Base-by-base conservation (phyloP, 2,329 filamentous ascomycete species). In the Penicillium sp. region DNA sequence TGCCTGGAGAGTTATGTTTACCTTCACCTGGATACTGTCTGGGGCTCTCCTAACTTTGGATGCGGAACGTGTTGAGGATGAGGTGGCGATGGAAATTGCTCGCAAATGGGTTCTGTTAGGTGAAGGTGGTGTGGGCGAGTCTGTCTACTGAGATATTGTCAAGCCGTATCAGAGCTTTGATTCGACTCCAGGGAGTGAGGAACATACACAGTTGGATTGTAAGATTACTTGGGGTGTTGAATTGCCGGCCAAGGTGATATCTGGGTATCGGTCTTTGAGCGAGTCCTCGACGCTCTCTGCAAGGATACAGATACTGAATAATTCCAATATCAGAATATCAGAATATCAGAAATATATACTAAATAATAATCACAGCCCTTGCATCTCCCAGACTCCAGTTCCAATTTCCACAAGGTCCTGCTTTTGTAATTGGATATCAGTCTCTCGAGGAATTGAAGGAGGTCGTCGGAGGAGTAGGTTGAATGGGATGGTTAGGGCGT, bases 41-140 rank as follows among this genome's bases (percentile, higher is more conserved):
- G 69, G 68, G n/a, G 57, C 67, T 0, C 61, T 77, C 26, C 62
- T 78, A 17, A 62, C 72, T 4, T 62, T 71, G 28, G 77, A 78
- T 63, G 73, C 73, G 1, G 59, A 65, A 38, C 62, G 68, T 16
- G 72, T 74, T 53, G 63, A 61, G 1, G 65, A 74, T 60, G 52
- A 49, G 6, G 56, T 72, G 14, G 70, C 71, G 0, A 49, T 45
- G 8, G 73, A 73, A 42, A 65, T 76, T 17, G 72, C 74, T 5
- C 62, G 62, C 22, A 65, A 74, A 38, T 78, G 75, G 74, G 52
- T 72, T 10, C 46, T 9, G 56, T 64, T 2, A 67, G 64, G 5
- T 64, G 70, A 57, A 11, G 41, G 26, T 44, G 62, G 65, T 16
- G 62, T 61, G 11, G 68, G 59, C 11, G 68, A 70, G 28, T 69